Percentiles rank a stretch among this genome's conserved stretches.
These are phyloP conservation scores for Przewalskia tangutica DNA, from an alignment of 257 asterid species.

Conservation along the genomic window DNA sequence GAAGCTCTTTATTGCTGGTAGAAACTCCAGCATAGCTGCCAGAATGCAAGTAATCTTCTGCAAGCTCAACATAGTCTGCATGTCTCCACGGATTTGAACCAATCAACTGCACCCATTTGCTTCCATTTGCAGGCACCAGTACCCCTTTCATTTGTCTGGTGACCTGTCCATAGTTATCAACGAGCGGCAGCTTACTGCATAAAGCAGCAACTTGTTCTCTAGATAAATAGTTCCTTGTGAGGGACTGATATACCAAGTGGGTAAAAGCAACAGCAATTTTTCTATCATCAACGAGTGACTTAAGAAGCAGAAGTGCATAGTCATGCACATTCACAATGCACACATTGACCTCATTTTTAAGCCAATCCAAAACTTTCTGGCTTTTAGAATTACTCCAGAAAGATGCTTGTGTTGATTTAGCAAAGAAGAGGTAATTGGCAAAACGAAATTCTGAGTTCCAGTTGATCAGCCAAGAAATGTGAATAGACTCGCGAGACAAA, in stretches of 20 bases:
- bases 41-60: conserved; percentile 22
- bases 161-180: conserved; percentile 18
- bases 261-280: conserved; percentile 5
- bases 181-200: conserved; percentile 10
- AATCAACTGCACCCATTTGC: conserved; percentile 25
- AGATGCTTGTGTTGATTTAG: conserved; percentile 9
- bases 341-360: conserved; percentile 8
- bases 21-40: conserved; percentile 16
- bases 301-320: conserved; percentile 4
- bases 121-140: conserved; percentile 29
- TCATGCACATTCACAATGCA: neutral
- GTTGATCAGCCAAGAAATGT: conserved; percentile 22
- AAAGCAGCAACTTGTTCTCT: neutral
- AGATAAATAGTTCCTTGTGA: neutral
- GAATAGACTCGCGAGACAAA: neutral
- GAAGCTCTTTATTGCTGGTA: conserved; percentile 12
- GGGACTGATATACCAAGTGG: conserved; percentile 20
- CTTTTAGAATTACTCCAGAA: neutral
- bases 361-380: conserved; percentile 16
- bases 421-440: conserved; percentile 4
- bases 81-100: conserved; percentile 30
- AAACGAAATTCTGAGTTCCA: conserved; percentile 26
- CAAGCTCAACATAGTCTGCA: conserved; percentile 21
- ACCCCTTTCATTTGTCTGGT: conserved; percentile 2
- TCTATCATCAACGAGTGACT: conserved; percentile 1